Evolutionary conservation across 495 filamentous ascomycete species (phyloP).

Genomic region (Astrothelium macrocarpum): DNA sequence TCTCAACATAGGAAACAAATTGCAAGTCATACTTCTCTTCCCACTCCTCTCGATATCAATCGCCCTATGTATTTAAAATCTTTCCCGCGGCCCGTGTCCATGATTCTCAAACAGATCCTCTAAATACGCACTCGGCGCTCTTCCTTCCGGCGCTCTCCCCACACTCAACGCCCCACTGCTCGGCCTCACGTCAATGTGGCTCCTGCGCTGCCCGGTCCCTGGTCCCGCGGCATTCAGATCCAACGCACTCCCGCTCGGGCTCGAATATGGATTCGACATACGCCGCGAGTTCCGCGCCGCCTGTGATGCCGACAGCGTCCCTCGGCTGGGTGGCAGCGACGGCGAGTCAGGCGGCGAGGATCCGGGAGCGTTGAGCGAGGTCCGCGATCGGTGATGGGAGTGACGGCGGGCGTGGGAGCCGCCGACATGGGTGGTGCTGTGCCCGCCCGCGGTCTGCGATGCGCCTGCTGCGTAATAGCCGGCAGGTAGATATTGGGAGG

Average conservation of each 20-base stretch:
- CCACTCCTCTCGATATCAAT: neutral
- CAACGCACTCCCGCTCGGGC: constrained; percentile 24
- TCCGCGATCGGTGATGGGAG: constrained; percentile 40
- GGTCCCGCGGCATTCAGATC: no score
- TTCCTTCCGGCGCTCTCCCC: constrained; percentile 27
- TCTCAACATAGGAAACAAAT: neutral
- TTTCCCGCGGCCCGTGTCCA: constrained; percentile 29
- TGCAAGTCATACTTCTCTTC: no score
- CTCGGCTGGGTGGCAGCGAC: constrained; percentile 47
- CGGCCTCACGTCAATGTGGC: constrained; percentile 12
- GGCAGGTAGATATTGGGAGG: constrained; percentile 67
- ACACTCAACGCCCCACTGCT: constrained; percentile 18
- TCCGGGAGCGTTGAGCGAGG: constrained; percentile 27
- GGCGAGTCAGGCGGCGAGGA: constrained; percentile 43
- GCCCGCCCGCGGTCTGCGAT: constrained; percentile 40
- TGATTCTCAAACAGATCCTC: constrained; percentile 84
- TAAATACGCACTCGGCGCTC: constrained; percentile 84
- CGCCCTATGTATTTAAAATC: constrained; percentile 19
- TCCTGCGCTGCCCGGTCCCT: neutral
- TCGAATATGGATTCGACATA: constrained; percentile 26
- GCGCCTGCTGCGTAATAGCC: constrained; percentile 79
- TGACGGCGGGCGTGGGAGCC: constrained; percentile 43
- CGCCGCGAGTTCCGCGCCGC: constrained; percentile 7
- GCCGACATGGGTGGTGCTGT: constrained; percentile 40
- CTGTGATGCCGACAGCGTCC: constrained; percentile 26